A percentile compares a stretch with the other conserved stretches of the same genome.
phyloP scores from a whole-genome alignment of 331 rosid genomes.

The Quercus lobata region DNA sequence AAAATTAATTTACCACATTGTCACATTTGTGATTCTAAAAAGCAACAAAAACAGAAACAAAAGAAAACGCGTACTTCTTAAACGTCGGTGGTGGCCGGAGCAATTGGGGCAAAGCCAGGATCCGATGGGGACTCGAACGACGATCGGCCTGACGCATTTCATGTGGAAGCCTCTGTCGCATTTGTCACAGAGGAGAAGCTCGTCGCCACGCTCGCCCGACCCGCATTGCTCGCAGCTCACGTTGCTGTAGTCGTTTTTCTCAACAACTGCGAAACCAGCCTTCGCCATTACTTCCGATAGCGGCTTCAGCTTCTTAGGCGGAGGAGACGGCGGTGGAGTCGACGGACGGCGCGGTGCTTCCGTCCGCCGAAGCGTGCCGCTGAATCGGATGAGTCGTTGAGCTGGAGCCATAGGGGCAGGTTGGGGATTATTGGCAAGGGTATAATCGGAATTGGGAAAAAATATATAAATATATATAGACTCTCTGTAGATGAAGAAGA shows the following conservation, averaged over 20 bases:
- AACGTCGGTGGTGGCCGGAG: constrained; percentile 37
- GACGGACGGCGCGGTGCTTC: constrained; percentile 35
- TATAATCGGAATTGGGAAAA: constrained; percentile 19
- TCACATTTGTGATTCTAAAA: constrained; percentile 11
- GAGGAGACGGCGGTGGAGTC: constrained; percentile 11
- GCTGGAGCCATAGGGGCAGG: constrained; percentile 53
- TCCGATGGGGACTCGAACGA: constrained; percentile 70
- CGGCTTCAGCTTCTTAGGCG: constrained; percentile 41
- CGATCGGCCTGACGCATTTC: constrained; percentile 79
- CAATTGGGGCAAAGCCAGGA: constrained; percentile 80
- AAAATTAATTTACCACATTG: constrained; percentile 9
- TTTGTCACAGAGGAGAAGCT: constrained; percentile 76
- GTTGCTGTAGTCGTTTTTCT: constrained; percentile 40
- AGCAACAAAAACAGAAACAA: not conserved
- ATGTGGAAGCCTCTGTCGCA: constrained; percentile 78
- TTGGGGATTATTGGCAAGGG: constrained; percentile 4
- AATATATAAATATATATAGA: not conserved
- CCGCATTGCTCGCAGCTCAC: constrained; percentile 62
- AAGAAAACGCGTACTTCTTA: constrained; percentile 32
- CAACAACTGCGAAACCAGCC: constrained; percentile 44
- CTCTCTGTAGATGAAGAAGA: not conserved
- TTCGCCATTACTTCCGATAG: constrained; percentile 48
- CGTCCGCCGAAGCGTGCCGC: constrained; percentile 34
- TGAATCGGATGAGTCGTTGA: constrained; percentile 42
- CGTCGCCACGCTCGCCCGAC: constrained; percentile 59